A percentile compares a stretch with the other conserved stretches of the same genome.
phyloP scores from a whole-genome alignment of 2,329 filamentous ascomycete genomes.

The Ophiostoma novo-ulmi region DNA sequence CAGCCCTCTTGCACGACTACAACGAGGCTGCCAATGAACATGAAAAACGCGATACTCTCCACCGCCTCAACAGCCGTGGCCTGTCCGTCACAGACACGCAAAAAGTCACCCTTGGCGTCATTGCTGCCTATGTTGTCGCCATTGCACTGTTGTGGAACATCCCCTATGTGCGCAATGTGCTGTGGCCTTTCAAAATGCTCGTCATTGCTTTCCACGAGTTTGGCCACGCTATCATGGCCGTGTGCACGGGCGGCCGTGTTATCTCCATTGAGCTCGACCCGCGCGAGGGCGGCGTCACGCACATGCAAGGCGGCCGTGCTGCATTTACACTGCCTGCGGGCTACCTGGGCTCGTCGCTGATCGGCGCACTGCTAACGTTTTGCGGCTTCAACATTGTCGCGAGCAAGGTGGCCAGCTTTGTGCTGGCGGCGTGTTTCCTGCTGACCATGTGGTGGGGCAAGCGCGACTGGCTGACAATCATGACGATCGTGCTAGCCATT shows the following conservation, averaged over 20 bases:
- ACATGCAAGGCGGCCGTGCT: constrained; percentile 66
- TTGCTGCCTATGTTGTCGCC: constrained; percentile 51
- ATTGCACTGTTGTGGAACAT: constrained; percentile 77
- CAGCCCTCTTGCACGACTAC: not conserved
- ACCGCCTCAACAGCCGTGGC: constrained; percentile 9
- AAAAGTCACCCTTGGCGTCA: constrained; percentile 64
- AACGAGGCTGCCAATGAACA: not conserved
- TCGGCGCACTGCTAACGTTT: constrained; percentile 72
- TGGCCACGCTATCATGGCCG: constrained; percentile 67
- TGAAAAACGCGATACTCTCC: not conserved
- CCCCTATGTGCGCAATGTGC: constrained; percentile 65
- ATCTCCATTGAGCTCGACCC: constrained; percentile 59
- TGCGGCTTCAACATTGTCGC: constrained; percentile 78
- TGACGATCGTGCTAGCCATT: constrained; percentile 64
- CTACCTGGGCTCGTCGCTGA: constrained; percentile 70
- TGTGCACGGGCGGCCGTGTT: constrained; percentile 67
- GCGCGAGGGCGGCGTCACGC: constrained; percentile 71
- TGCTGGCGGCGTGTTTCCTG: constrained; percentile 67
- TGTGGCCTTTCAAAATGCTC: constrained; percentile 86
- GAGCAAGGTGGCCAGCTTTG: constrained; percentile 71
- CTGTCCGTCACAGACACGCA: constrained; percentile 63
- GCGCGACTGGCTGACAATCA: constrained; percentile 70
- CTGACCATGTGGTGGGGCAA: constrained; percentile 79
- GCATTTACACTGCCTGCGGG: constrained; percentile 71
- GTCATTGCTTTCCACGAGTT: constrained; percentile 81